Evolutionary conservation across 495 filamentous ascomycete species (phyloP).

Genomic region (Penicillium soppii): DNA sequence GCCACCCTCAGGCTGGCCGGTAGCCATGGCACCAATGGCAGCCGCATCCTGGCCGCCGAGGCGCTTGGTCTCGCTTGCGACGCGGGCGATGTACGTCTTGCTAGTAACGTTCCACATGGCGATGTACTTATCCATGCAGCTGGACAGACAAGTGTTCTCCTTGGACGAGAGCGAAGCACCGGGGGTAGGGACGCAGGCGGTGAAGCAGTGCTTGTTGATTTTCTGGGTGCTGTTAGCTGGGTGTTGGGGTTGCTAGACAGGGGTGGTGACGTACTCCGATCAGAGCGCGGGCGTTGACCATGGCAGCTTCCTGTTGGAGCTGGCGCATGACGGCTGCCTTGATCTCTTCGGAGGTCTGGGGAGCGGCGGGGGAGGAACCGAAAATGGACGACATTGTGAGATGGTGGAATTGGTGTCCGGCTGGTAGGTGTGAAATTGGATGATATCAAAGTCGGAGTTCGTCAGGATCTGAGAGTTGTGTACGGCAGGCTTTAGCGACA

Average conservation of each 20-base stretch:
- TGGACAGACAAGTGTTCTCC: conserved; percentile 75
- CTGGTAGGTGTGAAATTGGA: neutral
- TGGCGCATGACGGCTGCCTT: conserved; percentile 73
- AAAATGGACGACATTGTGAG: conserved; percentile 42
- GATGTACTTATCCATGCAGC: conserved; percentile 99
- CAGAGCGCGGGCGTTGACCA: conserved; percentile 70
- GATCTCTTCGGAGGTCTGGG: conserved; percentile 52
- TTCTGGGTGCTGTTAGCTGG: conserved; percentile 55
- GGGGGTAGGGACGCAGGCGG: conserved; percentile 85
- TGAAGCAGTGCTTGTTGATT: conserved; percentile 96
- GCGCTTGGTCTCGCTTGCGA: conserved; percentile 61
- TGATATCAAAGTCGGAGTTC: conserved; percentile 7
- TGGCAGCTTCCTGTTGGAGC: conserved; percentile 69
- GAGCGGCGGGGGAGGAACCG: conserved; percentile 26
- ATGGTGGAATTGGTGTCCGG: neutral
- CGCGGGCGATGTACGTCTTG: conserved; percentile 67
- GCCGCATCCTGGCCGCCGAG: conserved; percentile 27
- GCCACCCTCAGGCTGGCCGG: conserved; percentile 18
- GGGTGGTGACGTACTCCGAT: conserved; percentile 60
- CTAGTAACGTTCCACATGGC: conserved; percentile 85
- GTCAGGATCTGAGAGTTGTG: conserved; percentile 11
- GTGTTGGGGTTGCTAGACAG: neutral
- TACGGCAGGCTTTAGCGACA: too few species aligned
- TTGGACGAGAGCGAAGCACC: conserved; percentile 68
- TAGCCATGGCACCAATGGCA: conserved; percentile 28